phyloP scores from a whole-genome alignment of 257 asterid species.

The Solanum clarkiae region DNA sequence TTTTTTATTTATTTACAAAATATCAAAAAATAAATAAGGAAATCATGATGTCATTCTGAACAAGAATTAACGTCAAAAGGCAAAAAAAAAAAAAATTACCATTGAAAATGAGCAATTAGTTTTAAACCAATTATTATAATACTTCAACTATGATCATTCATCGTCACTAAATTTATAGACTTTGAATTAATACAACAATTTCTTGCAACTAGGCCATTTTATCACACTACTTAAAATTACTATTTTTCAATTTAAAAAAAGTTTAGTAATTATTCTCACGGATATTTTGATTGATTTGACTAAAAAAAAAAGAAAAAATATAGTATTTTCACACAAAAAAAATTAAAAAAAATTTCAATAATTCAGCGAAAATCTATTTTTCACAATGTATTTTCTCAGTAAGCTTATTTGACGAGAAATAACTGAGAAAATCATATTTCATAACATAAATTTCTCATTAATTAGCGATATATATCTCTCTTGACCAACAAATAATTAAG shows the following conservation, averaged over 20 bases:
- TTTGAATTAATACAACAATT: background rate
- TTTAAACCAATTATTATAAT: background rate
- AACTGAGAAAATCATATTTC: background rate
- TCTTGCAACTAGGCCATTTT: constrained; percentile 1
- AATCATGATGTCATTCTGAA: background rate
- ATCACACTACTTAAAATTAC: background rate
- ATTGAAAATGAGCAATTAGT: background rate
- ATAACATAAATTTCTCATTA: background rate
- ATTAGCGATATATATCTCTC: background rate
- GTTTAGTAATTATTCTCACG: background rate
- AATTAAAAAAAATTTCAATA: background rate
- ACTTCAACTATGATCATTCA: background rate
- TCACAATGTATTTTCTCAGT: background rate
- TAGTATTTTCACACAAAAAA: background rate
- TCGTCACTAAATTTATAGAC: background rate
- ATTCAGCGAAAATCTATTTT: background rate
- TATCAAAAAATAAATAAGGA: too few species aligned
- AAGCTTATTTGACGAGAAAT: background rate
- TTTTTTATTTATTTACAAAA: too few species aligned
- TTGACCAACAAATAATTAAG: background rate
- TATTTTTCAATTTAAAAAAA: background rate
- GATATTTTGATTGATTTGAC: background rate
- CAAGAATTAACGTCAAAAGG: background rate
- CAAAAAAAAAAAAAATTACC: background rate
- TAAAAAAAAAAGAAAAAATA: background rate